These are phyloP conservation scores for Ogataea parapolymorpha DNA, from an alignment of 805 yeast species.

Conservation along the genomic window DNA sequence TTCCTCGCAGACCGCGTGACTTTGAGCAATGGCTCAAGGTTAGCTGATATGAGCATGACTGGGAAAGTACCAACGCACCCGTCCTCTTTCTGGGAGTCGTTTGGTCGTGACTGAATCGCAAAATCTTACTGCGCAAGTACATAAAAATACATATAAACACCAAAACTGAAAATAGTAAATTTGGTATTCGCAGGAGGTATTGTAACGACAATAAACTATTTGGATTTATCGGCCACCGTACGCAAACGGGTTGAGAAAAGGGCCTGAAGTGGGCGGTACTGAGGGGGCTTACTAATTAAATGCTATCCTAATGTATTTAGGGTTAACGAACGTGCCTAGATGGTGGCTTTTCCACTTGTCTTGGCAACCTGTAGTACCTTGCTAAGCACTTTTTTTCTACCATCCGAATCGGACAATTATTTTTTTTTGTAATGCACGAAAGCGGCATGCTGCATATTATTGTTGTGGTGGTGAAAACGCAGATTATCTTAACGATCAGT, in stretches of 20 bases:
- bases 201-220: background rate
- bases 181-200: too few species aligned
- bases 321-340: background rate
- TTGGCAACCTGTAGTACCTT: background rate
- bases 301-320: background rate
- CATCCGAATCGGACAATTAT: background rate
- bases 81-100: too few species aligned
- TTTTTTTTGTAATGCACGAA: background rate
- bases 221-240: background rate
- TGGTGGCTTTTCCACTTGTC: background rate
- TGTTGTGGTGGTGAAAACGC: background rate
- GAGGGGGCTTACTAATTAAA: background rate
- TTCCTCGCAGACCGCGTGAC: too few species aligned
- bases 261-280: too few species aligned
- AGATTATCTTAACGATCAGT: conserved; percentile 1
- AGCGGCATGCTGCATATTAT: background rate
- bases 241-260: background rate
- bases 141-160: background rate
- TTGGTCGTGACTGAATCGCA: background rate
- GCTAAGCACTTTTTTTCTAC: background rate
- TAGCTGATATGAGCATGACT: too few species aligned
- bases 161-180: too few species aligned
- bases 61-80: too few species aligned
- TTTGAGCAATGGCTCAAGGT: too few species aligned
- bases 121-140: background rate